phyloP scores from a whole-genome alignment of 768 basidiomycete genomes.

The Suillus clintonianus region DNA sequence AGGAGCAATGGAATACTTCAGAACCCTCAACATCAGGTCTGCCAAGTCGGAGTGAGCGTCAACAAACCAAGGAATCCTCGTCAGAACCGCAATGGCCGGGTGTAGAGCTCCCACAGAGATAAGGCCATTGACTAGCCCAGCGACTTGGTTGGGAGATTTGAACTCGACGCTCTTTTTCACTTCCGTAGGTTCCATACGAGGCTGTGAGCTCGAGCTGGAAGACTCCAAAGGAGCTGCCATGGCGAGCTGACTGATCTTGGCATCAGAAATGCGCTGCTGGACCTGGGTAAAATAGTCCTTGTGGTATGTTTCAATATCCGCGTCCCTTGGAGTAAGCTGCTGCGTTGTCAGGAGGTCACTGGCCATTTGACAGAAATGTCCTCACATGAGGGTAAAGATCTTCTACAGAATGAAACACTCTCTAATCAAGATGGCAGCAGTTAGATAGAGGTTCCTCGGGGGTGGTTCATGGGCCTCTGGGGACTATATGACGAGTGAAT shows the following conservation, averaged over 20 bases:
- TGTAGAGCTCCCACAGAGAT: constrained; percentile 84
- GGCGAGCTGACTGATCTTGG: constrained; percentile 76
- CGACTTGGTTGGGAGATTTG: constrained; percentile 72
- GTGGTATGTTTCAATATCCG: constrained; percentile 67
- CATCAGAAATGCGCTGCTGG: constrained; percentile 62
- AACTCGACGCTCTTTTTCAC: constrained; percentile 35
- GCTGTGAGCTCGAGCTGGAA: constrained; percentile 38
- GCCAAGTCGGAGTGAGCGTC: constrained; percentile 82
- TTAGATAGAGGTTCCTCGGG: constrained; percentile 75
- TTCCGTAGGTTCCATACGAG: constrained; percentile 40
- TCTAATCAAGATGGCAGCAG: constrained; percentile 85
- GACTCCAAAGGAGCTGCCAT: constrained; percentile 83
- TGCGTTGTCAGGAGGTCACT: constrained; percentile 8
- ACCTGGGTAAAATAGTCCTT: constrained; percentile 68
- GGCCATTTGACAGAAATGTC: constrained; percentile 7
- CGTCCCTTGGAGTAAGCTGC: constrained; percentile 75
- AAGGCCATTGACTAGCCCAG: constrained; percentile 75
- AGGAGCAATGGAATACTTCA: constrained; percentile 67
- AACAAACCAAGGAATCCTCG: constrained; percentile 83
- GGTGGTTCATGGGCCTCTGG: constrained; percentile 60
- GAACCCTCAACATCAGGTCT: constrained; percentile 78
- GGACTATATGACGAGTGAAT: constrained; percentile 38
- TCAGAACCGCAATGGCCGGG: constrained; percentile 75
- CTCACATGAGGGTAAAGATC: constrained; percentile 93
- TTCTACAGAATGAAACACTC: constrained; percentile 85